Conservation (phyloP, 139 green algal genomes). For the Volvox reticuliferus region DNA sequence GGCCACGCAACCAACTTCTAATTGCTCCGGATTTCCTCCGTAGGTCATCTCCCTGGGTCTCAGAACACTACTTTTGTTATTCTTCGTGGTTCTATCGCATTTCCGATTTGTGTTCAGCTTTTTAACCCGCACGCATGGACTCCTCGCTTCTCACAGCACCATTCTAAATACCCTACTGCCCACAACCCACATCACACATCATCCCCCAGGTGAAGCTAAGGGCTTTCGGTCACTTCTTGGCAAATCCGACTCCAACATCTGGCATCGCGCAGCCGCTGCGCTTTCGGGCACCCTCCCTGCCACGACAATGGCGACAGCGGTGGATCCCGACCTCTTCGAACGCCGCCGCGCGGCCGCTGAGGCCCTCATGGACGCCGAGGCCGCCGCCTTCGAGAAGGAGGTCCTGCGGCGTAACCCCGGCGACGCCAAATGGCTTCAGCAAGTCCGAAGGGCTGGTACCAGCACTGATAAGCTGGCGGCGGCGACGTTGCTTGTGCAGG, state of each 20-base stretch:
- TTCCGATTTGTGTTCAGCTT: too few species aligned
- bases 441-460: constrained; percentile 80
- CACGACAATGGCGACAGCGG: neutral
- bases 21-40: too few species aligned
- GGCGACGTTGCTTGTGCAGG: constrained; percentile 86
- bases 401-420: constrained; percentile 60
- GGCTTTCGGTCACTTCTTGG: constrained; percentile 69
- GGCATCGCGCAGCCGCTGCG: constrained; percentile 71
- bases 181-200: too few species aligned
- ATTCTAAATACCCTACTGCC: too few species aligned
- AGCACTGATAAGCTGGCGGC: constrained; percentile 89
- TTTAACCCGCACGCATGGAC: too few species aligned
- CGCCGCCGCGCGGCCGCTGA: constrained; percentile 29
- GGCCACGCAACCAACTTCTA: too few species aligned
- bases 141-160: too few species aligned
- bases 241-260: constrained; percentile 71
- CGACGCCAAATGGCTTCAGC: constrained; percentile 83
- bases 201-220: constrained; percentile 50
- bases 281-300: constrained; percentile 38
- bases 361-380: constrained; percentile 71
- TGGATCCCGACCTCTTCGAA: constrained; percentile 49
- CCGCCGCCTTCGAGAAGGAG: constrained; percentile 71
- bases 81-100: too few species aligned
- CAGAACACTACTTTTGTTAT: too few species aligned
- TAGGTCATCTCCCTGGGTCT: too few species aligned